Percentiles rank a stretch among this genome's conserved stretches.
Evolutionary conservation across 345 rosid species (phyloP).

Genomic region (Psidium friedrichsthalianum): DNA sequence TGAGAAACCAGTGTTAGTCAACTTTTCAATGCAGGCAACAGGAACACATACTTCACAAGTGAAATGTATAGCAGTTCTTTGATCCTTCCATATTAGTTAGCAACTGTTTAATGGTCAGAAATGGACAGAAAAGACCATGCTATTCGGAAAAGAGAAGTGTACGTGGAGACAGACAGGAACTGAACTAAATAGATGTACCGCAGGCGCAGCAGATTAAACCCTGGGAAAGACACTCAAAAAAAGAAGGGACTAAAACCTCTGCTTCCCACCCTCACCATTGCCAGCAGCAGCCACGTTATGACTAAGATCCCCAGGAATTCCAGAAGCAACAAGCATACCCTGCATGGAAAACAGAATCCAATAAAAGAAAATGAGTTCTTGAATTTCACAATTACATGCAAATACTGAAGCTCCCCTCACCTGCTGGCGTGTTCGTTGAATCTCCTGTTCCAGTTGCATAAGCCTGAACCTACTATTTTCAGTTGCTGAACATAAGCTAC

Average conservation of each 20-base stretch:
- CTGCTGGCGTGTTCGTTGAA: slow-evolving; percentile 74
- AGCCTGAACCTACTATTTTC: slow-evolving; percentile 55
- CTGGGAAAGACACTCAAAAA: background rate
- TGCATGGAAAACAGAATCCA: slow-evolving; percentile 8
- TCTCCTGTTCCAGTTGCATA: slow-evolving; percentile 74
- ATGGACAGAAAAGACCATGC: background rate
- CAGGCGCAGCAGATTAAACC: background rate
- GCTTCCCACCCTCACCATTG: slow-evolving; percentile 33
- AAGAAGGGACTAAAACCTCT: background rate
- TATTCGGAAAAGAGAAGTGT: background rate
- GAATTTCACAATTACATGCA: background rate
- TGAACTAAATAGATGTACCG: background rate
- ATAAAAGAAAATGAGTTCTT: background rate
- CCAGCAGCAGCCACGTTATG: slow-evolving; percentile 18
- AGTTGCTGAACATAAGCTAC: slow-evolving; percentile 93
- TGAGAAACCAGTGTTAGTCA: background rate
- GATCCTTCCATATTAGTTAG: background rate
- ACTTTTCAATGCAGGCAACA: background rate
- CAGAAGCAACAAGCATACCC: slow-evolving; percentile 39
- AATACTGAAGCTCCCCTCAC: slow-evolving; percentile 9
- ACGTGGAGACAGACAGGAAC: background rate
- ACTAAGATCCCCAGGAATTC: slow-evolving; percentile 36
- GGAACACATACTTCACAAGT: background rate
- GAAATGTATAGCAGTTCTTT: background rate
- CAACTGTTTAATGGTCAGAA: background rate